phyloP scores from a whole-genome alignment of 495 filamentous ascomycete species.

The Penicillium pancosmium region DNA sequence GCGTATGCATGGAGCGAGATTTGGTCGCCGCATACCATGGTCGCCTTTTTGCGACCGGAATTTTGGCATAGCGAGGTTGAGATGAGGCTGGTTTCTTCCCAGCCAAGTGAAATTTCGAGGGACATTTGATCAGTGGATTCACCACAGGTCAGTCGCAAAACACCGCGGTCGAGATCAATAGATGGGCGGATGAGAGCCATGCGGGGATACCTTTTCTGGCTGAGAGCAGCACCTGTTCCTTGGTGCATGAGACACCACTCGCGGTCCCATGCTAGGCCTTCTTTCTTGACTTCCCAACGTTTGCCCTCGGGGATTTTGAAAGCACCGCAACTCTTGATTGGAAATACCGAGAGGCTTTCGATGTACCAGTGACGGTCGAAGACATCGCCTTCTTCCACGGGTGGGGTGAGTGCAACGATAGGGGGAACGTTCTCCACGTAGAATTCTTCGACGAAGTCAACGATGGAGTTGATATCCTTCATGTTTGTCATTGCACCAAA shows the following conservation, averaged over 20 bases:
- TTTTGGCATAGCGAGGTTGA: constrained; percentile 39
- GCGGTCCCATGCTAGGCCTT: constrained; percentile 88
- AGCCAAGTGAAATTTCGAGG: constrained; percentile 60
- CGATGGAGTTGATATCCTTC: constrained; percentile 70
- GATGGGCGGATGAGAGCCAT: constrained; percentile 79
- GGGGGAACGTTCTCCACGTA: constrained; percentile 59
- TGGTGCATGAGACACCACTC: constrained; percentile 93
- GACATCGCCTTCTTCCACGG: constrained; percentile 18
- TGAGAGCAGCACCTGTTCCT: constrained; percentile 75
- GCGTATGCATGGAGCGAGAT: constrained; percentile 70
- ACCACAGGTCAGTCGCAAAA: constrained; percentile 53
- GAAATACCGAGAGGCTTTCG: constrained; percentile 69
- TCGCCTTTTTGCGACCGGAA: constrained; percentile 38
- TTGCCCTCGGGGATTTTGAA: constrained; percentile 66
- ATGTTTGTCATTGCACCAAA: constrained; percentile 86
- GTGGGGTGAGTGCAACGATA: constrained; percentile 24
- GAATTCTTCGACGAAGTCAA: constrained; percentile 76
- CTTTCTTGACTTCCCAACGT: constrained; percentile 72
- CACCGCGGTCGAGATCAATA: constrained; percentile 64
- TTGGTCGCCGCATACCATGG: constrained; percentile 78
- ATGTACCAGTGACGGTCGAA: constrained; percentile 45
- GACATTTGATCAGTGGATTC: constrained; percentile 23
- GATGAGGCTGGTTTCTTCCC: constrained; percentile 58
- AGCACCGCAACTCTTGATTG: constrained; percentile 87
- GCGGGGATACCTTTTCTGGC: constrained; percentile 77